These are phyloP conservation scores for Eragrostis nindensis DNA, from an alignment of 176 grass and related monocot species.

Conservation along the genomic window DNA sequence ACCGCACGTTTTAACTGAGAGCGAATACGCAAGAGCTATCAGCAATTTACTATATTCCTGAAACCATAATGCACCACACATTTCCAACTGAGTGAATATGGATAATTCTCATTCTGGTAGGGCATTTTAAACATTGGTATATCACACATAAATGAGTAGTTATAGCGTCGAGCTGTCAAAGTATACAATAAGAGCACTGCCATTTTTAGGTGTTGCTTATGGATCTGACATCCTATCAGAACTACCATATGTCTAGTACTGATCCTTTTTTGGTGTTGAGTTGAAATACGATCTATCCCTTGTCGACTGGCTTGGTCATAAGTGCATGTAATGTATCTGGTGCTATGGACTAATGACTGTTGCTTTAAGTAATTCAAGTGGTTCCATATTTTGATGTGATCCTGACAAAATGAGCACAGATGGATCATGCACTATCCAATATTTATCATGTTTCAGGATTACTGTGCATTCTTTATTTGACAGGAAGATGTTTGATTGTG, in stretches of 20 bases:
- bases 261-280: background rate
- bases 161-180: background rate
- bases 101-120: slow-evolving; percentile 7
- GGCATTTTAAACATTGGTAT: background rate
- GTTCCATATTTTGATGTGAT: background rate
- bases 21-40: slow-evolving; percentile 9
- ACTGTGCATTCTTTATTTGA: slow-evolving; percentile 21
- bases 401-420: background rate
- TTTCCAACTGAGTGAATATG: slow-evolving; percentile 17
- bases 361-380: background rate
- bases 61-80: slow-evolving; percentile 11
- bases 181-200: background rate
- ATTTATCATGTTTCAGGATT: slow-evolving; percentile 23
- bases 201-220: background rate
- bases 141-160: background rate
- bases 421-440: background rate
- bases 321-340: background rate
- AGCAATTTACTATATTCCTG: background rate
- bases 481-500: slow-evolving; percentile 54
- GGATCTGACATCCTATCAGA: background rate
- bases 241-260: background rate
- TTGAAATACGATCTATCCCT: background rate
- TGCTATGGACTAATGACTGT: background rate
- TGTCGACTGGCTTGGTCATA: background rate
- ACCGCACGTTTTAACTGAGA: slow-evolving; percentile 15